These are phyloP conservation scores for Heliamphora exappendiculata DNA, from an alignment of 148 eudicot genomes.

Conservation along the genomic window DNA sequence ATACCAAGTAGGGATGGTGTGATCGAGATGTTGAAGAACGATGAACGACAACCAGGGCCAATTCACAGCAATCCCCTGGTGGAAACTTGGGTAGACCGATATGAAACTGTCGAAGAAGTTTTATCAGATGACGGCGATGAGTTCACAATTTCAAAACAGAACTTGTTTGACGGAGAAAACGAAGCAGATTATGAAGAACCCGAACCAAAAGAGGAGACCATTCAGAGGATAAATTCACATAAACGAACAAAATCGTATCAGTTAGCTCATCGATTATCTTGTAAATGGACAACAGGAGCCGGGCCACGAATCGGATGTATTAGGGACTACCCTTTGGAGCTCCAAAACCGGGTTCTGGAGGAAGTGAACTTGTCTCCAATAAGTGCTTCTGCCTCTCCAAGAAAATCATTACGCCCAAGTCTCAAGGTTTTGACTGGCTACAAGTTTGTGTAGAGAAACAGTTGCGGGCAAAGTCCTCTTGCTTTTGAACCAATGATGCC, in stretches of 20 bases:
- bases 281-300: conserved; percentile 79
- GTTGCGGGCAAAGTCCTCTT: conserved; percentile 30
- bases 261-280: conserved; percentile 53
- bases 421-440: conserved; percentile 13
- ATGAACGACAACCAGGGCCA: conserved; percentile 15
- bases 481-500: conserved; percentile 6
- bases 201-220: conserved; percentile 47
- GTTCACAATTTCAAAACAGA: conserved; percentile 42
- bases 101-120: conserved; percentile 56
- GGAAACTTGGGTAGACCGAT: conserved; percentile 34
- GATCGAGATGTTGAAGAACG: conserved; percentile 34
- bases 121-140: conserved; percentile 47
- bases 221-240: conserved; percentile 56
- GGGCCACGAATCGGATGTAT: conserved; percentile 86
- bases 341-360: conserved; percentile 58
- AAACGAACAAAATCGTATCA: conserved; percentile 59
- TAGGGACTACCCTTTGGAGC: conserved; percentile 70
- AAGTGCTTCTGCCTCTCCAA: conserved; percentile 22
- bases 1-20: conserved; percentile 38
- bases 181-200: conserved; percentile 39
- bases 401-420: conserved; percentile 11
- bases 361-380: conserved; percentile 66
- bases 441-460: conserved; percentile 23
- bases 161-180: conserved; percentile 40
- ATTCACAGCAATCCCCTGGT: not conserved